A percentile compares a stretch with the other conserved stretches of the same genome.
Conservation (phyloP, 164 flowering plant genomes). For the Vitis riparia region DNA sequence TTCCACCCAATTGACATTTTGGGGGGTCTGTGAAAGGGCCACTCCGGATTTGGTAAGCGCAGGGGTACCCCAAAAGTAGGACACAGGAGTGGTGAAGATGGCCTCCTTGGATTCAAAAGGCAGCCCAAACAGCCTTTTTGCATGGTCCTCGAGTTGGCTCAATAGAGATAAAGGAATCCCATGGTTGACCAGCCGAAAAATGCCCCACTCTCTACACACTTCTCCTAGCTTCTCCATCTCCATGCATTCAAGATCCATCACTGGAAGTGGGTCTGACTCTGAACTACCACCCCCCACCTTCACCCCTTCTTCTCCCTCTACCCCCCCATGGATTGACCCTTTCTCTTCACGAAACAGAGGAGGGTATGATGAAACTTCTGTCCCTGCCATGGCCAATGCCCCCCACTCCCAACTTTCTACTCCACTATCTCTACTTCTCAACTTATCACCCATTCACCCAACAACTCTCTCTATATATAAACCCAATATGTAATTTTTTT, state of each 20-base stretch:
- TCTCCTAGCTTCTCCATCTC: slow-evolving; percentile 22
- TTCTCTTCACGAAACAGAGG: slow-evolving; percentile 17
- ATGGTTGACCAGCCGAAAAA: slow-evolving; percentile 67
- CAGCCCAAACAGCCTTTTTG: slow-evolving; percentile 34
- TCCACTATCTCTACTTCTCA: too few species aligned
- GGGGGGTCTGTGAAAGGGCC: slow-evolving; percentile 20
- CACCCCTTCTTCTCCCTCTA: neutral
- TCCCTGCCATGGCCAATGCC: too few species aligned
- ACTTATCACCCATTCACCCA: too few species aligned
- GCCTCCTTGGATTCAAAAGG: slow-evolving; percentile 56
- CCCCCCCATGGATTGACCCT: neutral
- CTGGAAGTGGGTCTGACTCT: slow-evolving; percentile 36
- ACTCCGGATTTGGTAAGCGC: slow-evolving; percentile 41
- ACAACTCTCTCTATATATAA: too few species aligned
- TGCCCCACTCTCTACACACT: slow-evolving; percentile 65
- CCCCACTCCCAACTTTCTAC: too few species aligned
- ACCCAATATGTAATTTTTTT: too few species aligned
- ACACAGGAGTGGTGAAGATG: slow-evolving; percentile 23
- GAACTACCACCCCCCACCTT: neutral
- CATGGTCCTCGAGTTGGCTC: slow-evolving; percentile 32
- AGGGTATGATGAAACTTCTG: slow-evolving; percentile 18
- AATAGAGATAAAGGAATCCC: slow-evolving; percentile 51
- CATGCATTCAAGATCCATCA: slow-evolving; percentile 40
- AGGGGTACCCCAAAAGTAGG: slow-evolving; percentile 74
- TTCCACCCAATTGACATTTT: slow-evolving; percentile 46